Conservation (phyloP, 2,329 filamentous ascomycete species). For the Metarhizium anisopliae region DNA sequence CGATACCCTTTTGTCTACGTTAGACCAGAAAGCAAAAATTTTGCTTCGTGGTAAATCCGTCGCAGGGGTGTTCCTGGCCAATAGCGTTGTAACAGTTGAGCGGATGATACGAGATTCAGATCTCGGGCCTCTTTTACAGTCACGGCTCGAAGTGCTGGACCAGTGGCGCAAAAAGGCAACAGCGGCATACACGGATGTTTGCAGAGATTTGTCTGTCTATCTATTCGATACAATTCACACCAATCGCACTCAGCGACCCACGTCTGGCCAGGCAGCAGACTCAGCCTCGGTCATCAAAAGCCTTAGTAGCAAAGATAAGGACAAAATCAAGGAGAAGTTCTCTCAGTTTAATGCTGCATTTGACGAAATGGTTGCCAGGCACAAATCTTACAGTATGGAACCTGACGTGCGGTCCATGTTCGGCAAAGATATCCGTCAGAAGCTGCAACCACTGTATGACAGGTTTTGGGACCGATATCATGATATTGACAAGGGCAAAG, state of each 20-base stretch:
- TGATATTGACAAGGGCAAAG: conserved; percentile 94
- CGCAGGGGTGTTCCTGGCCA: conserved; percentile 83
- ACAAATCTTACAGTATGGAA: conserved; percentile 85
- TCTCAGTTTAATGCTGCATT: conserved; percentile 83
- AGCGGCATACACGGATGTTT: conserved; percentile 72
- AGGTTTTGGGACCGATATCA: conserved; percentile 97
- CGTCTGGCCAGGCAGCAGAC: conserved; percentile 62
- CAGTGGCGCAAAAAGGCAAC: conserved; percentile 82
- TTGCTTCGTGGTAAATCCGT: conserved; percentile 70
- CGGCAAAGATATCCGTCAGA: conserved; percentile 75
- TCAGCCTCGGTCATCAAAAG: conserved; percentile 77
- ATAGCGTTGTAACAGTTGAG: conserved; percentile 76
- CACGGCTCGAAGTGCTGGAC: conserved; percentile 60
- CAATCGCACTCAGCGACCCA: conserved; percentile 62
- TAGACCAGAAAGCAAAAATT: conserved; percentile 65
- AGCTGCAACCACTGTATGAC: conserved; percentile 89
- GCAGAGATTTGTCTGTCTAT: conserved; percentile 77
- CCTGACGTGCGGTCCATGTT: conserved; percentile 75
- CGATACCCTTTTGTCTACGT: conserved; percentile 64
- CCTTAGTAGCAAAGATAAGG: conserved; percentile 82
- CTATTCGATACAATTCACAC: conserved; percentile 91
- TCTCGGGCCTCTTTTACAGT: conserved; percentile 60
- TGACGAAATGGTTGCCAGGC: conserved; percentile 75
- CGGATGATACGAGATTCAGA: conserved; percentile 78
- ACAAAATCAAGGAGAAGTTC: conserved; percentile 95